phyloP scores from a whole-genome alignment of 805 yeast species.

The Pichia heedii region DNA sequence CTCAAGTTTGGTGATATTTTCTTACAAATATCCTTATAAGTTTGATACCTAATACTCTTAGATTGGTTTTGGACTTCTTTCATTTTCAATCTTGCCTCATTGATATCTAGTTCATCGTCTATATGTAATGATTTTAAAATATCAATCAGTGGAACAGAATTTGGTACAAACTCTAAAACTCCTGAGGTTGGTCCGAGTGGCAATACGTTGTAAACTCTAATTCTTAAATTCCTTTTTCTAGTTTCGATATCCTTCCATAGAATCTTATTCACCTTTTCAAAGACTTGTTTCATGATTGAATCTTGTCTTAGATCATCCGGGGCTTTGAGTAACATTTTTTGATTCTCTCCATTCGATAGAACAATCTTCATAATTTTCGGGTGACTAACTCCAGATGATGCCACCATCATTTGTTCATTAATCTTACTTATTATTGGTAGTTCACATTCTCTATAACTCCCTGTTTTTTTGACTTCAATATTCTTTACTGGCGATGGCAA shows the following conservation, averaged over 20 bases:
- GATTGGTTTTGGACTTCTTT: conserved; percentile 42
- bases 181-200: conserved; percentile 88
- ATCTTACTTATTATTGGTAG: conserved; percentile 33
- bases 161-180: conserved; percentile 77
- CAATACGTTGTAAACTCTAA: conserved; percentile 81
- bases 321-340: conserved; percentile 65
- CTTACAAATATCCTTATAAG: conserved; percentile 38
- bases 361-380: conserved; percentile 67
- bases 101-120: conserved; percentile 38
- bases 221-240: conserved; percentile 44
- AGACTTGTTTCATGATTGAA: conserved; percentile 96
- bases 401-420: conserved; percentile 42
- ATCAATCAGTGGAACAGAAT: conserved; percentile 65
- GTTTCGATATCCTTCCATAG: conserved; percentile 49
- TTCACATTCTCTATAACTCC: conserved; percentile 29
- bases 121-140: conserved; percentile 58
- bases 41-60: conserved; percentile 33
- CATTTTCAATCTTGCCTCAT: conserved; percentile 58
- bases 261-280: conserved; percentile 70
- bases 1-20: conserved; percentile 61
- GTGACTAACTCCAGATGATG: conserved; percentile 74
- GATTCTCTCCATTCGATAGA: conserved; percentile 49
- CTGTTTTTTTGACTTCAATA: conserved; percentile 34
- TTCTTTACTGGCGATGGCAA: conserved; percentile 63
- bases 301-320: conserved; percentile 93